Evolutionary conservation across 108 stramenopile genomes (phyloP), one percentile per base, ranked within the genome.

Genomic region (Thalassiosira profunda): DNA sequence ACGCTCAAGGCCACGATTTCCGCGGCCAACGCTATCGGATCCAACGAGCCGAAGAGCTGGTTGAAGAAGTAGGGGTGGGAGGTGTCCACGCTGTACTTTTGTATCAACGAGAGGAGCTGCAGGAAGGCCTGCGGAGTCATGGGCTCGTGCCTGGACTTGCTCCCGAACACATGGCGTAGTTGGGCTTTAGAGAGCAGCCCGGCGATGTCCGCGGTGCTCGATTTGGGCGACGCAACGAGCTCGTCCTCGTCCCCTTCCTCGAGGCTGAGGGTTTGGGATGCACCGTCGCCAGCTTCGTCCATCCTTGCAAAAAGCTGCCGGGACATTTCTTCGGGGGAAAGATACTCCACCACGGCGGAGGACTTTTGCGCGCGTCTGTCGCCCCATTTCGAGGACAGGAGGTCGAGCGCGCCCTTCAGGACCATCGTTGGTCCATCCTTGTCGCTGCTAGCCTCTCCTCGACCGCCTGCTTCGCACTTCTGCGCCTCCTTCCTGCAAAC

Each of bases 31-130:
- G 82, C 70, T 21, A 79, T 74, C 48, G 76, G 78, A 60, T 84
- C 82, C n/a, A 84, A 24, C 9, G 83, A 28, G 18, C 83, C 83
- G 56, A 81, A 84, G 25, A 84, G 51, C 52, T 84, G 83, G 62
- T 84, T 84, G 69, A 81, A 76, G 44, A 84, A 84, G 52, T 68
- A 69, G 63, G 79, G 70, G 42, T 84, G 82, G 35, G 67, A 69
- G 42, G 83, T 84, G 70, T 81, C 58, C 2, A 81, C 83, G 44
- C 62, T 66, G 49, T 79, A 73, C 42, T 55, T 47, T 47, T 82
- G 76, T 29, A 75, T 38, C 9, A 59, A 66, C 37, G 66, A 48
- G 9, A 74, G 66, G 44, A 67, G 73, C 10, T 74, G n/a, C 2
- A 66, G 38, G 66, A 74, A 74, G 37, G 34, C 8, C 52, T 70